These are phyloP conservation scores for Aspergillus calidoustus DNA, from an alignment of 2,329 filamentous ascomycete genomes.

Conservation along the genomic window DNA sequence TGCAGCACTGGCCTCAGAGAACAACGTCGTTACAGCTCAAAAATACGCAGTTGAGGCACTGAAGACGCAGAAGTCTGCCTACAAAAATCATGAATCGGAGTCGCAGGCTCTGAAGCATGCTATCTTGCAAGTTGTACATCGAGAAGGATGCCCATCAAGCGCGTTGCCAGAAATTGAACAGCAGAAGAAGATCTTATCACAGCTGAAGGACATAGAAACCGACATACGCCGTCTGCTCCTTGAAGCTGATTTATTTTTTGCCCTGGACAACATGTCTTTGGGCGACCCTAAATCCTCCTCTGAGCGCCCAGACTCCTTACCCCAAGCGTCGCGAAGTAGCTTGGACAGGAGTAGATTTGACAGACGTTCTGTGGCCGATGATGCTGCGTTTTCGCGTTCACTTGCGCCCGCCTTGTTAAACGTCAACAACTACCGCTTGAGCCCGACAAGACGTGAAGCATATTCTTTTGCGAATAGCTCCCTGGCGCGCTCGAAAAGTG, in stretches of 20 bases:
- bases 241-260: constrained; percentile 34
- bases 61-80: constrained; percentile 32
- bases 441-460: constrained; percentile 4
- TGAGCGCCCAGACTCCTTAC: not conserved
- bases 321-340: not conserved
- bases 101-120: constrained; percentile 41
- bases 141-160: constrained; percentile 36
- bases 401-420: not conserved
- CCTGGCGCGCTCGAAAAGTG: constrained; percentile 7
- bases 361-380: not conserved
- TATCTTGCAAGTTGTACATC: constrained; percentile 41
- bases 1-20: constrained; percentile 35
- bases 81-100: constrained; percentile 34
- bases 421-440: constrained; percentile 9
- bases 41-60: constrained; percentile 45
- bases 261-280: constrained; percentile 2
- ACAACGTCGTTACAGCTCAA: constrained; percentile 40
- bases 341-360: not conserved
- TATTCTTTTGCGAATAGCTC: constrained; percentile 7
- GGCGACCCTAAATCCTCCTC: not conserved
- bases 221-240: constrained; percentile 41
- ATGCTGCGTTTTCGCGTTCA: constrained; percentile 6
- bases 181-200: constrained; percentile 37
- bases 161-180: constrained; percentile 40
- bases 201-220: constrained; percentile 40